Evolutionary conservation across 1,284 basidiomycete species (phyloP).

Genomic region (Cutaneotrichosporon mucoides): DNA sequence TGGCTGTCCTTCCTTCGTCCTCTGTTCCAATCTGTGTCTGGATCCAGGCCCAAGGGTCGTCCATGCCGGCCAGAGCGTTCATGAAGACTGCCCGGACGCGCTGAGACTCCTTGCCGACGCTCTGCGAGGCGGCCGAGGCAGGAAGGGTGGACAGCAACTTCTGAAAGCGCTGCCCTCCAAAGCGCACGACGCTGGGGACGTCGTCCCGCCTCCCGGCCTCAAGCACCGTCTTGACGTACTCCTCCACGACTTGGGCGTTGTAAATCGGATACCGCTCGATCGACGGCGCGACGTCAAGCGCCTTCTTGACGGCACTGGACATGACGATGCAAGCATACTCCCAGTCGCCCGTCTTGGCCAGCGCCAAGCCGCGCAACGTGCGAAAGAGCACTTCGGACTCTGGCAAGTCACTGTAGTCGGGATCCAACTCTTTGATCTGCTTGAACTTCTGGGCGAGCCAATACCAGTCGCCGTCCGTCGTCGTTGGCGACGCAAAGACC

Average conservation of each 20-base stretch:
- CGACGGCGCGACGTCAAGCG: background rate
- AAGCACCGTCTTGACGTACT: constrained; percentile 3
- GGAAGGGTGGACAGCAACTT: constrained; percentile 6
- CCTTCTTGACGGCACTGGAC: constrained; percentile 2
- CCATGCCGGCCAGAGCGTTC: background rate
- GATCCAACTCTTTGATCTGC: background rate
- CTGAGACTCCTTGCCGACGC: background rate
- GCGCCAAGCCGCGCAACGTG: constrained; percentile 4
- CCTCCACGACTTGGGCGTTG: background rate
- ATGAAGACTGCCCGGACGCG: constrained; percentile 1
- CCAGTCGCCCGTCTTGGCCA: constrained; percentile 7
- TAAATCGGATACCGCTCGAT: background rate
- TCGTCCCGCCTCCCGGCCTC: constrained; percentile 1
- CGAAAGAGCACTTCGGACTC: background rate
- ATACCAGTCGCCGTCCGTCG: constrained; percentile 7
- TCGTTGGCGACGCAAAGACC: background rate
- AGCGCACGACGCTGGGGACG: constrained; percentile 1
- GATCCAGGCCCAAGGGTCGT: constrained; percentile 9
- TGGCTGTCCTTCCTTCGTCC: background rate
- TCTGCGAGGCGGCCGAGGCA: background rate
- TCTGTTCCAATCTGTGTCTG: background rate
- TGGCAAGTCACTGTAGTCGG: constrained; percentile 9
- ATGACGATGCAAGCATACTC: background rate
- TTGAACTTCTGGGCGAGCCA: constrained; percentile 12
- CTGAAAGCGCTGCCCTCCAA: constrained; percentile 1